These are phyloP conservation scores for Penicillium coprophilum DNA, from an alignment of 495 filamentous ascomycete species.

Conservation along the genomic window DNA sequence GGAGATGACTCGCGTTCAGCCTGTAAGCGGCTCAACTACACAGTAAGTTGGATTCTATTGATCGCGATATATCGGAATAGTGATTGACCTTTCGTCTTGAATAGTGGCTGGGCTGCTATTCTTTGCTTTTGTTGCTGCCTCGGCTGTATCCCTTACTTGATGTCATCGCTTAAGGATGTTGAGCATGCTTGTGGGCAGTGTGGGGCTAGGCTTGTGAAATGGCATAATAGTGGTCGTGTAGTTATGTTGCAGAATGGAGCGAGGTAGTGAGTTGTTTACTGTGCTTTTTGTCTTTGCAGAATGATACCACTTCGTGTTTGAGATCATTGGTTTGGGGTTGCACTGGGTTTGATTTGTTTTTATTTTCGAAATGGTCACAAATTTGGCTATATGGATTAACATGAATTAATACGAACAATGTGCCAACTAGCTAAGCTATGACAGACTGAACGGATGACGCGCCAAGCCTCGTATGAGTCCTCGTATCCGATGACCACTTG, in stretches of 20 bases:
- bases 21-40: constrained; percentile 47
- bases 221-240: constrained; percentile 52
- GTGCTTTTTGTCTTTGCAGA: background rate
- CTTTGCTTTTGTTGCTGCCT: constrained; percentile 48
- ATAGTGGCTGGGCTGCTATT: constrained; percentile 51
- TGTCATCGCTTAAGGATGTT: constrained; percentile 51
- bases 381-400: background rate
- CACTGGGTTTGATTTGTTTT: background rate
- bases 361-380: background rate
- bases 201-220: constrained; percentile 46
- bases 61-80: background rate
- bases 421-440: too few species aligned
- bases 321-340: background rate
- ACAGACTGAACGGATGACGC: too few species aligned
- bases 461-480: constrained; percentile 12
- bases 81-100: background rate
- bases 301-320: constrained; percentile 13
- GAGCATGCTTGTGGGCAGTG: constrained; percentile 54
- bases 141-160: constrained; percentile 54
- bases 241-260: constrained; percentile 38
- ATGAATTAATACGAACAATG: background rate
- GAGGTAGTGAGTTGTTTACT: background rate
- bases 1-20: constrained; percentile 45
- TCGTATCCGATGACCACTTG: constrained; percentile 19
- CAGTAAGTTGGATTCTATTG: constrained; percentile 40